A percentile compares a stretch with the other conserved stretches of the same genome.
Evolutionary conservation across 1,284 basidiomycete genomes (phyloP).

Genomic region (Apiotrichum laibachii): DNA sequence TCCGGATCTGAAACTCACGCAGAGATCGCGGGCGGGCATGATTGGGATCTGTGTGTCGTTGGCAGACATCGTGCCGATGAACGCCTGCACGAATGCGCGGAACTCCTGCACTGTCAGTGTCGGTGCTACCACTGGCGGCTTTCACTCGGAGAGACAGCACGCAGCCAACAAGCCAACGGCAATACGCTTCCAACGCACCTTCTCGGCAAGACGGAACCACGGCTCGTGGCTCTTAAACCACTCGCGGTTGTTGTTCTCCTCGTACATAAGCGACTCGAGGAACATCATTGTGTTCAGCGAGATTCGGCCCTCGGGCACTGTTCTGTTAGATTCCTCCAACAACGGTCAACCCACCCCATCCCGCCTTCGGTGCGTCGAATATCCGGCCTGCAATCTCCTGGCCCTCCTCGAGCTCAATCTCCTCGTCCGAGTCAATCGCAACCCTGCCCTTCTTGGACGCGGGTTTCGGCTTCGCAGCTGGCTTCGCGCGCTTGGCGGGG

Average conservation of each 20-base stretch:
- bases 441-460: constrained; percentile 7
- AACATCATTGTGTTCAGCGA: constrained; percentile 81
- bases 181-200: constrained; percentile 38
- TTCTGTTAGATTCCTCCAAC: constrained; percentile 5
- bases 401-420: constrained; percentile 32
- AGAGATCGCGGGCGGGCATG: constrained; percentile 79
- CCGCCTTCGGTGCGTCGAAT: constrained; percentile 66
- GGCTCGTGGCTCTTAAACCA: constrained; percentile 68
- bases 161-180: too few species aligned
- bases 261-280: constrained; percentile 65
- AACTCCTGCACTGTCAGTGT: constrained; percentile 60
- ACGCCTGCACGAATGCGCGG: constrained; percentile 72
- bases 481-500: neutral
- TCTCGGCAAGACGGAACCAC: constrained; percentile 74
- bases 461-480: neutral
- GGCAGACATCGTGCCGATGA: constrained; percentile 64
- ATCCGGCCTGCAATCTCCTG: constrained; percentile 52
- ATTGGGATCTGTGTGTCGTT: constrained; percentile 76
- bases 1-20: constrained; percentile 56
- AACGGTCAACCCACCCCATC: constrained; percentile 60
- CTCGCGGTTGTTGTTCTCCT: constrained; percentile 77
- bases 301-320: constrained; percentile 79
- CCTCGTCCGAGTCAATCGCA: constrained; percentile 33
- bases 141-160: too few species aligned
- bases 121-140: too few species aligned